Conservation (phyloP, 2,329 filamentous ascomycete genomes). For the Teratosphaeria pseudoeucalypti region DNA sequence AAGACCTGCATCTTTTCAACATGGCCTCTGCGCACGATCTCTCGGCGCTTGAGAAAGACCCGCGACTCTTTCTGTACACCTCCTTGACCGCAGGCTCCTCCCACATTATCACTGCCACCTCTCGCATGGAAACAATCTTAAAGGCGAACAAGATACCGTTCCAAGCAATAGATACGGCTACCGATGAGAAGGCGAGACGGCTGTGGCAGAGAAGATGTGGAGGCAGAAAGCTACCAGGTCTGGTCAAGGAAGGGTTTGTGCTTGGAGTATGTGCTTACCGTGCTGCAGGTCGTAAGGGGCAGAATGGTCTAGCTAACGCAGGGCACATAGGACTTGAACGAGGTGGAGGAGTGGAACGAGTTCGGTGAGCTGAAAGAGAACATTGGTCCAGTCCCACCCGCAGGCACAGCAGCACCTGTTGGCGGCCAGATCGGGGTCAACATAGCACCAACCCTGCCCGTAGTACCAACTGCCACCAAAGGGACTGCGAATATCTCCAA, state of each 20-base stretch:
- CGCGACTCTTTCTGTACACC: slow-evolving; percentile 79
- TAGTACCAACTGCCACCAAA: slow-evolving; percentile 9
- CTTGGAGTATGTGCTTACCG: slow-evolving; percentile 58
- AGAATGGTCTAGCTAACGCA: background rate
- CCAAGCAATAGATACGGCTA: slow-evolving; percentile 82
- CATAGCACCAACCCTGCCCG: slow-evolving; percentile 14
- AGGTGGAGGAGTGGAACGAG: slow-evolving; percentile 98
- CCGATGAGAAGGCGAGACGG: slow-evolving; percentile 77
- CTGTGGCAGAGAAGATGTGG: slow-evolving; percentile 77
- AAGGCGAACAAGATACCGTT: slow-evolving; percentile 92
- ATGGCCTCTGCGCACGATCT: slow-evolving; percentile 24
- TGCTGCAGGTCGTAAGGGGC: background rate
- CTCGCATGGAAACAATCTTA: slow-evolving; percentile 89
- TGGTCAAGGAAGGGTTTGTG: slow-evolving; percentile 79
- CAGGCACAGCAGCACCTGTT: slow-evolving; percentile 14
- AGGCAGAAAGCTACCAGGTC: slow-evolving; percentile 76
- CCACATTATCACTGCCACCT: slow-evolving; percentile 92
- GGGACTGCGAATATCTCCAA: slow-evolving; percentile 9
- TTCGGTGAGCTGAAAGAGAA: slow-evolving; percentile 89
- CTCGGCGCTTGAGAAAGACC: slow-evolving; percentile 35
- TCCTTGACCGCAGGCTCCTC: slow-evolving; percentile 91
- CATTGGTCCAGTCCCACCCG: slow-evolving; percentile 46
- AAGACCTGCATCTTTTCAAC: background rate
- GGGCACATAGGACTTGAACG: slow-evolving; percentile 63
- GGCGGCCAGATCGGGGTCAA: slow-evolving; percentile 18